Evolutionary conservation across 257 asterid species (phyloP).

Genomic region (Craterostigma plantagineum): DNA sequence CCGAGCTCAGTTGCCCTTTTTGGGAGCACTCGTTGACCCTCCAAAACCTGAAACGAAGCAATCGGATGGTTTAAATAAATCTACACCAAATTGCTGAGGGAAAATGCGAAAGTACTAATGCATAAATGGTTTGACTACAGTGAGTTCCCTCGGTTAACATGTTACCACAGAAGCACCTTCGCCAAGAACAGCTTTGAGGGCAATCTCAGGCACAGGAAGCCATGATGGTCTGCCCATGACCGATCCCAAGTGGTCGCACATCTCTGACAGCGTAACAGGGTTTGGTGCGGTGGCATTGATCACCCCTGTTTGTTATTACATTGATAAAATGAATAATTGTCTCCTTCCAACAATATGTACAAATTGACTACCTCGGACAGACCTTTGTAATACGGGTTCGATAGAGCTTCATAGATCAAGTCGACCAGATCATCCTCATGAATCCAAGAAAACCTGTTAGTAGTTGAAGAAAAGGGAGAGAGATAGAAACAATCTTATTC

Average conservation of each 20-base stretch:
- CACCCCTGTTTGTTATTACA: conserved; percentile 39
- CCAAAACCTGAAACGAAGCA: too few species aligned
- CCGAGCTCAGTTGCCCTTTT: too few species aligned
- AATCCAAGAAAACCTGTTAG: conserved; percentile 89
- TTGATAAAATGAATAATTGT: background rate
- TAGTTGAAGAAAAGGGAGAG: background rate
- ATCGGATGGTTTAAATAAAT: too few species aligned
- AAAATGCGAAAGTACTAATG: too few species aligned
- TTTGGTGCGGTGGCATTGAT: conserved; percentile 87
- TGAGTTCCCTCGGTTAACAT: too few species aligned
- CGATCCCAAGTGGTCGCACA: conserved; percentile 72
- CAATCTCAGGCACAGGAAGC: conserved; percentile 89
- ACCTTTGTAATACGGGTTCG: conserved; percentile 73
- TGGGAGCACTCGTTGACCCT: too few species aligned
- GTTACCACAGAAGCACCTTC: conserved; percentile 93
- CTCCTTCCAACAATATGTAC: background rate
- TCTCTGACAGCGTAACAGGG: conserved; percentile 64
- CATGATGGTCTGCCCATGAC: conserved; percentile 85
- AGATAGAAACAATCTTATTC: background rate
- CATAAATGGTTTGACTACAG: too few species aligned
- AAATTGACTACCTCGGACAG: background rate
- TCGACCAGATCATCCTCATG: conserved; percentile 74
- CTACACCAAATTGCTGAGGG: too few species aligned
- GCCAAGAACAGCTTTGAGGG: conserved; percentile 76
- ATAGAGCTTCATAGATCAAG: conserved; percentile 60